phyloP scores from a whole-genome alignment of 2,329 filamentous ascomycete species.

The Hypoxylon sp. region DNA sequence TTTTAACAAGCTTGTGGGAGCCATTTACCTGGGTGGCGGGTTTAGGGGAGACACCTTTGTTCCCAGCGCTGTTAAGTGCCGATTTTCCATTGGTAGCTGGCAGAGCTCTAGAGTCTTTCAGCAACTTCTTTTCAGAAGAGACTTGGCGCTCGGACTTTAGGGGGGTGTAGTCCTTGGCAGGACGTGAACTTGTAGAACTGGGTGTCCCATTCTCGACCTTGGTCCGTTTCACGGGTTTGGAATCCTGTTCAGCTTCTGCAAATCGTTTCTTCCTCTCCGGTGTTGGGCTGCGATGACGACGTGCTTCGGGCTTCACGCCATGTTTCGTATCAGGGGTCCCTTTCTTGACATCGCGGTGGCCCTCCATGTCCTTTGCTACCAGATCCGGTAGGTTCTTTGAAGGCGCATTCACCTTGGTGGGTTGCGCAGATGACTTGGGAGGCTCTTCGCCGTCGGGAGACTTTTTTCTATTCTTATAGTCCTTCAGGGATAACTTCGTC shows the following conservation, averaged over 20 bases:
- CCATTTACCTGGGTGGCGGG: constrained; percentile 61
- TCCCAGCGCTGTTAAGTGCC: constrained; percentile 39
- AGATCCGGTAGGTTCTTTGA: constrained; percentile 45
- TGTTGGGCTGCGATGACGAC: constrained; percentile 55
- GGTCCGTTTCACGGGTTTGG: constrained; percentile 62
- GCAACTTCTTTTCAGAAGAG: constrained; percentile 43
- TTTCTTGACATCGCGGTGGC: constrained; percentile 46
- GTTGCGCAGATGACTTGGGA: constrained; percentile 43
- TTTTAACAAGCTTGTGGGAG: constrained; percentile 52
- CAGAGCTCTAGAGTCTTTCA: constrained; percentile 45
- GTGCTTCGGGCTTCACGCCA: constrained; percentile 48
- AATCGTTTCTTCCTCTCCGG: constrained; percentile 63
- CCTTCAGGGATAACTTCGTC: constrained; percentile 68
- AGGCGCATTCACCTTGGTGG: constrained; percentile 44
- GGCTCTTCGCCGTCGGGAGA: constrained; percentile 50
- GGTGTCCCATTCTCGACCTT: constrained; percentile 55
- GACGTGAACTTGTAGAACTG: constrained; percentile 42
- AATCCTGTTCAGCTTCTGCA: constrained; percentile 60
- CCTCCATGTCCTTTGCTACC: constrained; percentile 46
- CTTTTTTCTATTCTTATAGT: constrained; percentile 70
- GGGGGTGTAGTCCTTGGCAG: constrained; percentile 42
- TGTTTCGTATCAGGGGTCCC: constrained; percentile 34
- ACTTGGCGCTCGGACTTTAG: constrained; percentile 45
- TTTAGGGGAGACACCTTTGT: constrained; percentile 53
- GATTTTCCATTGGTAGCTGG: constrained; percentile 48